Evolutionary conservation across 2,329 filamentous ascomycete species (phyloP).

Genomic region (Epichloe coenophiala): DNA sequence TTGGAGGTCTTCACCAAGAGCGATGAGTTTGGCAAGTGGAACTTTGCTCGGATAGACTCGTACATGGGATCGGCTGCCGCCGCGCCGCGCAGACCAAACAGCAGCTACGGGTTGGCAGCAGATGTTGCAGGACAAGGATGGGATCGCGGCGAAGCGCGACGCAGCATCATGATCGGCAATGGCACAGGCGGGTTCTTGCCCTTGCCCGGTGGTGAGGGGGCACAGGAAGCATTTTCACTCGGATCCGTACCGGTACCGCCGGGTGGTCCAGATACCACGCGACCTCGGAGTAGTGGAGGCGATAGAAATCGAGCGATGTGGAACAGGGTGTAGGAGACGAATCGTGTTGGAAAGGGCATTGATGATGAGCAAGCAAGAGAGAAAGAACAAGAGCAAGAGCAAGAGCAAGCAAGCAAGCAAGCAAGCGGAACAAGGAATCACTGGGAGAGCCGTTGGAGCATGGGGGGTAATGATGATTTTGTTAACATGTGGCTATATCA

Average conservation of each 20-base stretch:
- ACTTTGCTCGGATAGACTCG: conserved; percentile 36
- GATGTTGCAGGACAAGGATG: conserved; percentile 36
- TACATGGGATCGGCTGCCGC: conserved; percentile 13
- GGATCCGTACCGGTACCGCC: not conserved
- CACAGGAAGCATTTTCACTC: not conserved
- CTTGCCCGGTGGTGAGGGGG: conserved; percentile 24
- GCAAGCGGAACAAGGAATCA: not conserved
- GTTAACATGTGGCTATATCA: not conserved
- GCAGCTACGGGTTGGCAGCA: conserved; percentile 43
- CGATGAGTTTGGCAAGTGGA: conserved; percentile 45
- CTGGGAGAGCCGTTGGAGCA: not conserved
- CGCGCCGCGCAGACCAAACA: conserved; percentile 29
- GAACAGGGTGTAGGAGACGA: not conserved
- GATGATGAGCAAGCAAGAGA: not conserved
- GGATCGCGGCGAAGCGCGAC: conserved; percentile 37
- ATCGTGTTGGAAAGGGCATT: not conserved
- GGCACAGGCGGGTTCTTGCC: conserved; percentile 39
- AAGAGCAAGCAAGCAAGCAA: not conserved
- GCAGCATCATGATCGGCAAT: conserved; percentile 40
- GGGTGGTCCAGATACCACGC: not conserved
- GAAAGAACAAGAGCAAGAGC: too few species aligned
- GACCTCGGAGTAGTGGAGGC: conserved; percentile 2
- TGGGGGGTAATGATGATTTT: not conserved
- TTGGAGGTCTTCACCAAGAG: conserved; percentile 49
- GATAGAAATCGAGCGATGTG: conserved; percentile 1